Conservation (phyloP, 1,284 basidiomycete genomes). For the Fomes fomentarius region DNA sequence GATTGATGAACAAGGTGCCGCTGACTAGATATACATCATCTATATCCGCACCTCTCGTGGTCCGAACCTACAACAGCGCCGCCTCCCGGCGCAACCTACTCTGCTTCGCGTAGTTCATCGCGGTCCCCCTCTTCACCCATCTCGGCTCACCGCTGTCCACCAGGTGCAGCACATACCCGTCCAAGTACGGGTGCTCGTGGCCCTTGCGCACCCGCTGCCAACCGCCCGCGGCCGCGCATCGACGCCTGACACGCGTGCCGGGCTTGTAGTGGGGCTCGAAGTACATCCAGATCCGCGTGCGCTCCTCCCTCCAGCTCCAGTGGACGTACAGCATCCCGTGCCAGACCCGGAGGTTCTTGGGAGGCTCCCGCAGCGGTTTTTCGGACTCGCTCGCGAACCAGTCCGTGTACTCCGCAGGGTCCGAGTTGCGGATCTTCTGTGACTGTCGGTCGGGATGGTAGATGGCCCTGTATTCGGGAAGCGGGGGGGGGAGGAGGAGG, state of each 20-base stretch:
- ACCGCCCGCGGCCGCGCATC: background rate
- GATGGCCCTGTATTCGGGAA: background rate
- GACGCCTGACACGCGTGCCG: background rate
- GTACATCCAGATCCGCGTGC: slow-evolving; percentile 16
- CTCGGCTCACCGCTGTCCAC: slow-evolving; percentile 6
- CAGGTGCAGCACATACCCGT: slow-evolving; percentile 13
- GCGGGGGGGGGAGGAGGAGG: background rate
- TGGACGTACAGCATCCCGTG: slow-evolving; percentile 15
- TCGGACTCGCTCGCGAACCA: slow-evolving; percentile 9
- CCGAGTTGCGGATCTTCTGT: slow-evolving; percentile 7
- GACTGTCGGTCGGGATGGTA: background rate
- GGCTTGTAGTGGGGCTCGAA: background rate
- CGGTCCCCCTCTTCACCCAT: slow-evolving; percentile 13
- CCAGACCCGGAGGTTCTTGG: background rate
- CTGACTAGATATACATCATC: background rate
- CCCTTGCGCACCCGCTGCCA: background rate
- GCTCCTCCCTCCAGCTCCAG: background rate
- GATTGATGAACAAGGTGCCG: too few relatives aligned
- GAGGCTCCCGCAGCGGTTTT: slow-evolving; percentile 1
- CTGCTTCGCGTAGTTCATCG: background rate
- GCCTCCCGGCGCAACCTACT: background rate
- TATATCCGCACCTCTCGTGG: background rate
- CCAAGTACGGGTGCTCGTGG: slow-evolving; percentile 6
- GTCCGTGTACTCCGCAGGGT: background rate
- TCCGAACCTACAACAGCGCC: background rate